Evolutionary conservation across 73 alveolate species (phyloP).

Genomic region (Symbiodinium pilosum): DNA sequence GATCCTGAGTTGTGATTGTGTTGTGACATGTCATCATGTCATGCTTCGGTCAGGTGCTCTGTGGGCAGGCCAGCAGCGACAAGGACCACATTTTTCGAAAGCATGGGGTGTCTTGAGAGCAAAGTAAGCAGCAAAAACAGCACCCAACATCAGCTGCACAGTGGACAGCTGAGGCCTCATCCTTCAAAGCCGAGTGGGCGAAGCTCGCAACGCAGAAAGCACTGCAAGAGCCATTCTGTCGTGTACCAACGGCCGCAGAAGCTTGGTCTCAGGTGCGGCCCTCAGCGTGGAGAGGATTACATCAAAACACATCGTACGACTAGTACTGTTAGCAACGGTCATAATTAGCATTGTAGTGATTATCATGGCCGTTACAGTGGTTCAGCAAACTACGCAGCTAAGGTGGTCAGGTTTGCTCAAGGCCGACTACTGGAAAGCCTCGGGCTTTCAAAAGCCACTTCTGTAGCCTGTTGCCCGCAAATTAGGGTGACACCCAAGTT

Average conservation of each 20-base stretch:
- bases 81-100: conserved; percentile 52
- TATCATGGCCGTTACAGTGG: too few species aligned
- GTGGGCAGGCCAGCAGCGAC: conserved; percentile 13
- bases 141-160: too few species aligned
- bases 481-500: too few species aligned
- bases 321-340: too few species aligned
- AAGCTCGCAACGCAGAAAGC: background rate
- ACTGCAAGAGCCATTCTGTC: background rate
- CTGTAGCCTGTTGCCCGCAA: background rate
- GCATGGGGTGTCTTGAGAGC: background rate
- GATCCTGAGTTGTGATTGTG: too few species aligned
- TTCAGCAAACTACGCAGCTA: background rate
- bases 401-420: conserved; percentile 60
- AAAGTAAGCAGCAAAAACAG: too few species aligned
- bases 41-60: conserved; percentile 39
- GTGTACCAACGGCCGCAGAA: conserved; percentile 17
- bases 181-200: conserved; percentile 68
- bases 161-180: background rate
- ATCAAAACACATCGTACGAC: too few species aligned
- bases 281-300: too few species aligned
- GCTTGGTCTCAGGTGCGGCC: conserved; percentile 58
- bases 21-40: too few species aligned
- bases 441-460: background rate
- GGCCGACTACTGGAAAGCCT: background rate
- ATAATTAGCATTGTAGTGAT: too few species aligned